phyloP scores from a whole-genome alignment of 2,329 filamentous ascomycete genomes.

The Talaromyces sp. region DNA sequence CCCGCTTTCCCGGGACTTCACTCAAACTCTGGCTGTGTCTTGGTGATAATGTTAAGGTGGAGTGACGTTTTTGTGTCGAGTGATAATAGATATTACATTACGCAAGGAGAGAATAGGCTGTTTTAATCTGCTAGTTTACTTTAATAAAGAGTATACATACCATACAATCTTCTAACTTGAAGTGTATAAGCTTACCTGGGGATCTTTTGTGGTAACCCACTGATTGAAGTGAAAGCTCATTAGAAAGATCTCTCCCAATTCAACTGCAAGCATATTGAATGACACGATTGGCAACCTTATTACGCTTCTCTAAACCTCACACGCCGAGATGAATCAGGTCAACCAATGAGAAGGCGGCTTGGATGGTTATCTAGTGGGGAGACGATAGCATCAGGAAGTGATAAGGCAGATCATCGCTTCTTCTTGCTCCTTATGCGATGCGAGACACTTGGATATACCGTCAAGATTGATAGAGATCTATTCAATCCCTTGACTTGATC shows the following conservation, averaged over 20 bases:
- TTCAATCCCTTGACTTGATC: not conserved
- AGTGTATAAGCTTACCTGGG: too few species aligned
- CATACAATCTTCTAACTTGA: not conserved
- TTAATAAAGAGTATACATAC: conserved; percentile 4
- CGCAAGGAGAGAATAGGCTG: not conserved
- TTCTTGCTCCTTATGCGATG: not conserved
- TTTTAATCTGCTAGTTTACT: not conserved
- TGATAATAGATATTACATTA: conserved; percentile 5
- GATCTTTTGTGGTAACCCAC: too few species aligned
- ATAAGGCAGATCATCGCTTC: not conserved
- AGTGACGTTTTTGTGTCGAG: not conserved
- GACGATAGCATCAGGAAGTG: not conserved
- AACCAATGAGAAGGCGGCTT: not conserved
- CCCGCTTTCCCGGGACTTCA: not conserved
- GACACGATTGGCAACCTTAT: too few species aligned
- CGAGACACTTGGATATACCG: not conserved
- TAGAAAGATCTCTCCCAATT: too few species aligned
- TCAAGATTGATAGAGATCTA: not conserved
- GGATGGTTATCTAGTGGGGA: not conserved
- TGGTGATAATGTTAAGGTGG: not conserved
- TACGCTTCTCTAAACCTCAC: too few species aligned
- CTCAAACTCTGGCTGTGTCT: not conserved
- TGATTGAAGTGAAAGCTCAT: too few species aligned
- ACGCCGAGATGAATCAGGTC: not conserved
- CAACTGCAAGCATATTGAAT: too few species aligned